Base-by-base conservation (phyloP, 2,329 filamentous ascomycete species). In the Cordyceps pruinosa region DNA sequence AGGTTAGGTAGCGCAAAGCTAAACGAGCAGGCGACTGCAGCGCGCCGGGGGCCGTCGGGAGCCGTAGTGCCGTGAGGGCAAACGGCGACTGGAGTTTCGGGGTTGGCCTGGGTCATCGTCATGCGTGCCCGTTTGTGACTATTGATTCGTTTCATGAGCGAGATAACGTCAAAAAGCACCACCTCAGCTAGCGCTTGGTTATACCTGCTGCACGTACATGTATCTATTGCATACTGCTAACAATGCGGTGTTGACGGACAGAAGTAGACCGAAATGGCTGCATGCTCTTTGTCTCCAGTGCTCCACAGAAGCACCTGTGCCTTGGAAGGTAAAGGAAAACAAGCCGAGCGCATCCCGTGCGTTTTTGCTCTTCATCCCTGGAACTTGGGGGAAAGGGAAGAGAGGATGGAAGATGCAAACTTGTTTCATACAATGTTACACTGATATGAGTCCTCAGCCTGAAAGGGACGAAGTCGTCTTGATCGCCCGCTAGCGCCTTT, bases 401-500 rank as follows among this genome's bases (percentile, higher is more conserved):
- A 21, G 1, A 21, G 6, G 19, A 21, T 30, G 28, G 9, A 45
- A 4, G 15, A 26, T 28, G 8, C 9, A 19, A 45, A 9, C 9
- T 25, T 8, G 42, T 28, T 45, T 45, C 42, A 45, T 28, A 15
- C 25, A 28, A 15, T 28, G 25, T 45, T 15, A 25, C 25, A 45
- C 15, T 9, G 15, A 28, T 45, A 26, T 44, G 41, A 37, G n/a
- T 37, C 9, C 19, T 4, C 17, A 47, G 26, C 26, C 30, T 19
- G n/a, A n/a, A n/a, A n/a, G n/a, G n/a, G n/a, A n/a, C n/a, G n/a
- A n/a, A 51, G 48, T 51, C 25, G 42, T 47, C 26, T 26, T 49
- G 50, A 45, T 54, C 50, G 28, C 21, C 50, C 19, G 30, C 50
- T 46, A 54, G 50, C 41, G 50, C 23, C 37, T n/a, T 32, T 25